Base-by-base conservation (phyloP, 2,329 filamentous ascomycete species). In the Cordyceps sp. region DNA sequence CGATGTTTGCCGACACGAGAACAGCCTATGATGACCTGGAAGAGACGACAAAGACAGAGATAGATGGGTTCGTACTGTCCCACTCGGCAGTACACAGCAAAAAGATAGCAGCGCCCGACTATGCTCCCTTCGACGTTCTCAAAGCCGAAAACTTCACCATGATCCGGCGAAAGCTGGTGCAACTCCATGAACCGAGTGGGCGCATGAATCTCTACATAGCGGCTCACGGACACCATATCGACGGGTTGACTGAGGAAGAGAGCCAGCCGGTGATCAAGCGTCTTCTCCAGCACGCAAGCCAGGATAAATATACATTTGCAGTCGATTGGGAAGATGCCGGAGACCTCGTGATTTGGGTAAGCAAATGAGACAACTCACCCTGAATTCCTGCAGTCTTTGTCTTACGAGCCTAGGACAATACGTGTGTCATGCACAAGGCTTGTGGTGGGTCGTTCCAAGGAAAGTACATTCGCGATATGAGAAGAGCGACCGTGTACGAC, bases 1-100 rank as follows among this genome's bases (percentile, higher is more conserved):
- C 31, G 24, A 25, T 17, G 6, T 32, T 32, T 28, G 31, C 31
- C 25, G 31, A 32, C 13, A 32, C 31, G 9, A 20, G 31, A 18
- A 32, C 31, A 8, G 31, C 31, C 7, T 28, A 28, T 19, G n/a
- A 22, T n/a, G 25, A 28, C 8, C 25, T 32, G 5, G 31, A 32
- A n/a, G 25, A 32, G 8, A 19, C 10, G 24, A 32, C 24, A 4
- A 32, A 32, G 19, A 12, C 6, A n/a, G 24, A 15, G 2, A 32
- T 28, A 13, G 2, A 28, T 10, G 25, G 22, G 24, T 17, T 16
- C 19, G 31, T 27, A 8, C 9, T 26, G 9, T 22, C 24, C 24
- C 31, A 32, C 14, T 32, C 25, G 3, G 10, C 28, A 5, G 9
- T 32, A 2, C 31, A 32, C 12, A 27, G 24, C 18, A 9, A 25